Evolutionary conservation across 2,329 filamentous ascomycete species (phyloP).

Genomic region (Pezicula radicicola): DNA sequence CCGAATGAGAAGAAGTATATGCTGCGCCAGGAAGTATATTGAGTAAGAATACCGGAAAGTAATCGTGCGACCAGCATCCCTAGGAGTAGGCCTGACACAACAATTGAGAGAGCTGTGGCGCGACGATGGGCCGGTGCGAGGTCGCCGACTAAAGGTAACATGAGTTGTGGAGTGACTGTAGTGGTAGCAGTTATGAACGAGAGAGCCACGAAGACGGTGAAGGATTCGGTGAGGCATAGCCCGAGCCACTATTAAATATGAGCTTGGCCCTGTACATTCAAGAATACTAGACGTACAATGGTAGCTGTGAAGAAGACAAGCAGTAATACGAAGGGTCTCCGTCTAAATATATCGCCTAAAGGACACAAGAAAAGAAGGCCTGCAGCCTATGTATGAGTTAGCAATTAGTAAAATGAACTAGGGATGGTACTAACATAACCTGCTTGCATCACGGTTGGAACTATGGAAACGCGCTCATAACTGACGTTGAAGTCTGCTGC

Average conservation of each 20-base stretch:
- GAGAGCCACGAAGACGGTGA: constrained; percentile 63
- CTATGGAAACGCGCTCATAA: constrained; percentile 62
- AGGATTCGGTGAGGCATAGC: constrained; percentile 65
- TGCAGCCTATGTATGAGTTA: constrained; percentile 38
- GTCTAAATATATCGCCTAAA: constrained; percentile 65
- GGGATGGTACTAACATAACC: constrained; percentile 49
- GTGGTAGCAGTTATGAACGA: constrained; percentile 74
- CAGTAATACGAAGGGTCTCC: constrained; percentile 66
- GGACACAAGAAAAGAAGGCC: constrained; percentile 75
- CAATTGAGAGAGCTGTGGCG: constrained; percentile 68
- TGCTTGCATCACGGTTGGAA: constrained; percentile 76
- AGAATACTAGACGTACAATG: constrained; percentile 44
- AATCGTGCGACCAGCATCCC: constrained; percentile 75
- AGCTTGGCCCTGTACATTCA: neutral
- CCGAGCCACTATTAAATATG: constrained; percentile 54
- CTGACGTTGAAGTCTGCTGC: constrained; percentile 67
- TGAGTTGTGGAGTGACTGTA: constrained; percentile 75
- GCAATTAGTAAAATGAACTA: too few relatives aligned
- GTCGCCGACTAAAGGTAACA: constrained; percentile 79
- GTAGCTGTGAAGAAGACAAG: constrained; percentile 67
- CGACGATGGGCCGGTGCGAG: constrained; percentile 68
- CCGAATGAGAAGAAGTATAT: constrained; percentile 78
- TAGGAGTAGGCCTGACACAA: constrained; percentile 71
- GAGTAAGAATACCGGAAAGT: constrained; percentile 70
- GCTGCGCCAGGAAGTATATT: constrained; percentile 71